phyloP scores from a whole-genome alignment of 2,329 filamentous ascomycete genomes.

The Fonsecaea multimorphosa region DNA sequence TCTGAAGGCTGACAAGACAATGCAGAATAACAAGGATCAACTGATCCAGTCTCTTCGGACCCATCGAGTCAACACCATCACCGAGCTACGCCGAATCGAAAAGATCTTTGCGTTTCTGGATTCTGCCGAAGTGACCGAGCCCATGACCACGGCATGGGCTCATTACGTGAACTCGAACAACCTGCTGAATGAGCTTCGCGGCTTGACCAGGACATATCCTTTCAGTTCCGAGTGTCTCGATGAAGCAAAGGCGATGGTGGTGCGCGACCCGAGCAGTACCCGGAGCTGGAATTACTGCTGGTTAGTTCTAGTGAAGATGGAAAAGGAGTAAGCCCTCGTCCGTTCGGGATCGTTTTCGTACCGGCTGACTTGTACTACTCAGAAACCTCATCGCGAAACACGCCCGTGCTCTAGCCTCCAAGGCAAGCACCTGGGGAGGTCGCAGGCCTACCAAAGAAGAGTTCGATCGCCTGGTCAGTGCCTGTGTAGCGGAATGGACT shows the following conservation, averaged over 20 bases:
- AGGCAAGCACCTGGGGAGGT: constrained; percentile 73
- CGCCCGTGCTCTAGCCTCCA: constrained; percentile 65
- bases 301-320: constrained; percentile 71
- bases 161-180: constrained; percentile 75
- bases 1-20: constrained; percentile 14
- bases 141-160: constrained; percentile 74
- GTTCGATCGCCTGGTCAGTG: constrained; percentile 64
- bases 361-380: constrained; percentile 5
- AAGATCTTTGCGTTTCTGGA: constrained; percentile 65
- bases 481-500: constrained; percentile 72
- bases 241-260: constrained; percentile 69
- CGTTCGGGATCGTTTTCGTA: background rate
- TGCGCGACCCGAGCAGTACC: constrained; percentile 67
- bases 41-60: constrained; percentile 68
- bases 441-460: constrained; percentile 62
- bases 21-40: constrained; percentile 57
- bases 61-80: constrained; percentile 75
- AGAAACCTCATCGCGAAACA: constrained; percentile 67
- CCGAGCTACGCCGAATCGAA: constrained; percentile 74
- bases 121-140: constrained; percentile 64
- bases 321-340: constrained; percentile 62
- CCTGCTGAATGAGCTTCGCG: constrained; percentile 71
- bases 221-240: constrained; percentile 69
- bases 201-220: constrained; percentile 70
- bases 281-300: constrained; percentile 79